Percentiles rank a stretch among this genome's conserved stretches.
Evolutionary conservation across 352 stramenopile species (phyloP).

Genomic region (Phytopythium boreale): DNA sequence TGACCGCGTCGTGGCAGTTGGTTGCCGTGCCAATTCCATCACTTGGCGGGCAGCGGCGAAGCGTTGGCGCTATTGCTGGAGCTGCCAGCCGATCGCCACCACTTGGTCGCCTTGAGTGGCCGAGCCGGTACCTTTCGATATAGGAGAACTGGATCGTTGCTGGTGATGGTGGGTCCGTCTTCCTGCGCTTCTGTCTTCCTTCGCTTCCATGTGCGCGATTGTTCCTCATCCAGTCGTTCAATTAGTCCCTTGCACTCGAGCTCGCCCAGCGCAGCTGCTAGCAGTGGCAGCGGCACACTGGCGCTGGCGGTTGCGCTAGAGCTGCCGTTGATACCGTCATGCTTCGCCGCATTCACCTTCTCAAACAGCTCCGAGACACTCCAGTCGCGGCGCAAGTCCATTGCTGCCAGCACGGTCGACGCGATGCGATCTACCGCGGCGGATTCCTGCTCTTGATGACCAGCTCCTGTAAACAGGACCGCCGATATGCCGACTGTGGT

Average conservation of each 20-base stretch:
- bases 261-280: conserved; percentile 55
- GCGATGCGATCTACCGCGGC: conserved; percentile 38
- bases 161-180: conserved; percentile 9
- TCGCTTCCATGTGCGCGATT: conserved; percentile 19
- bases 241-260: conserved; percentile 48
- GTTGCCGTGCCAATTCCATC: neutral
- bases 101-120: conserved; percentile 71
- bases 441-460: conserved; percentile 3
- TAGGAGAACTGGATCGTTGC: conserved; percentile 19
- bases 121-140: conserved; percentile 70
- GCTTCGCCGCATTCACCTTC: conserved; percentile 26
- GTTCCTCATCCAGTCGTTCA: conserved; percentile 35
- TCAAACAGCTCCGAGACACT: conserved; percentile 60
- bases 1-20: no score
- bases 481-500: conserved; percentile 3
- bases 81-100: conserved; percentile 22
- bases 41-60: neutral
- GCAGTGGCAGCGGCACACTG: conserved; percentile 39
- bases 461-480: neutral
- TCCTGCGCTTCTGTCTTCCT: conserved; percentile 14
- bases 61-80: neutral
- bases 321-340: neutral
- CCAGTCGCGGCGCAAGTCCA: conserved; percentile 55
- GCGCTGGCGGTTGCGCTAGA: conserved; percentile 1
- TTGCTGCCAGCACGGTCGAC: conserved; percentile 41